Base-by-base conservation (phyloP, 495 filamentous ascomycete species). In the Xylaria acuta region DNA sequence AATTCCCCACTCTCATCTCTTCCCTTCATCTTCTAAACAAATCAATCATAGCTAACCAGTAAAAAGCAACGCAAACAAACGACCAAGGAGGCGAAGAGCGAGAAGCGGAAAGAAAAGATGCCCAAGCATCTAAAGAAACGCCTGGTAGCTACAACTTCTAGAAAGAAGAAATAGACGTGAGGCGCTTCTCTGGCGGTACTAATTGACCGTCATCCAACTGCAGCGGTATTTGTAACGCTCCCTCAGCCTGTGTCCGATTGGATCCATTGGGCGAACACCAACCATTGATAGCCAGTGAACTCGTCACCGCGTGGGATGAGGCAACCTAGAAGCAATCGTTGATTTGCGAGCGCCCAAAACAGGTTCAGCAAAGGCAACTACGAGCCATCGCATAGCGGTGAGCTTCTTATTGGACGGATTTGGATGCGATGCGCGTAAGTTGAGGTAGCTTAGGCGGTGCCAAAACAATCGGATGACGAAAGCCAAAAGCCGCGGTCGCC, bases 61-160 rank as follows among this genome's bases (percentile, higher is more conserved):
- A 59, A 75, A 64, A 65, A 89, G 84, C 89, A 90, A 71, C 95
- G 97, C 76, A 99, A 99, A 82, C 85, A 88, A 74, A 90, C 92
- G 40, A 92, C 97, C 65, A 98, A 98, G 82, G 97, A 97, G 77
- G 95, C 93, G 74, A 97, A 97, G 83, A 89, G 93, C 54, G 95
- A 97, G 79, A 90, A 93, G 81, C 84, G 96, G 70, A 94, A 95
- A 78, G 91, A 92, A 20, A 99, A 99, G 84, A 97, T 99, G 82
- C 95, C 96, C 0, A 99, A 99, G 82, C 88, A 97, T 75, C 59
- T 94, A 40, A 99, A 99, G 87, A 97, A 97, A 84, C 90, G 88
- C 78, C 72, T 95, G 65, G 84, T 96, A 40, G 70, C 79, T 6
- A 73, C 76, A 8, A 78, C 78, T 5, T 79, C 84, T 1, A 76